Percentiles rank a stretch among this genome's conserved stretches.
Evolutionary conservation across 352 stramenopile species (phyloP).

Genomic region (Phytopythium oedochilum): DNA sequence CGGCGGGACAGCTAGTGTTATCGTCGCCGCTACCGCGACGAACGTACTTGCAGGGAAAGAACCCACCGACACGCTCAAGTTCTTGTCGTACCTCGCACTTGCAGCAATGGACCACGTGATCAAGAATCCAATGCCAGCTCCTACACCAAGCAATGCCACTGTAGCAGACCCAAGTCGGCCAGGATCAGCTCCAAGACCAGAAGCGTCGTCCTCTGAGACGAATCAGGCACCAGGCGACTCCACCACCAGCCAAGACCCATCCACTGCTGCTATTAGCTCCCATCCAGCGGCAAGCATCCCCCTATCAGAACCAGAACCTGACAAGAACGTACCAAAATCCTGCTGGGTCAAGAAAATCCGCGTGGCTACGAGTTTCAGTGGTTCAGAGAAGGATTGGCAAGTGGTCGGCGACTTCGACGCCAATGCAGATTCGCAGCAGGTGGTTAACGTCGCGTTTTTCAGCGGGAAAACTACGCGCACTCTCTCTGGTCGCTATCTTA

Average conservation of each 20-base stretch:
- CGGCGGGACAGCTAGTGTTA: conserved; percentile 13
- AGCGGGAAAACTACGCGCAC: conserved; percentile 9
- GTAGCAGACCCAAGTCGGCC: background rate
- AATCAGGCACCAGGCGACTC: background rate
- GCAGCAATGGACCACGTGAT: conserved; percentile 53
- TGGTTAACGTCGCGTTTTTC: conserved; percentile 29
- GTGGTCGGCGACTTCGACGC: conserved; percentile 56
- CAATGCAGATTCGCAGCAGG: conserved; percentile 30
- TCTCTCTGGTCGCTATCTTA: conserved; percentile 49
- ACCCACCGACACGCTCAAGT: conserved; percentile 66
- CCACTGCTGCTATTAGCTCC: background rate
- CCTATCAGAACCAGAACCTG: background rate
- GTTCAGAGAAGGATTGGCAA: conserved; percentile 40
- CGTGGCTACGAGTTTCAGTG: conserved; percentile 55
- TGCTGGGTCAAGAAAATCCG: conserved; percentile 67
- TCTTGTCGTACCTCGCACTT: conserved; percentile 61
- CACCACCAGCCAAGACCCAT: background rate
- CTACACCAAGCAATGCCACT: too few relatives aligned
- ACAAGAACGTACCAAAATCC: conserved; percentile 2
- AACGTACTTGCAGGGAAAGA: conserved; percentile 83
- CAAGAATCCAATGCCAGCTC: conserved; percentile 10
- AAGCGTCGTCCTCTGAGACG: background rate
- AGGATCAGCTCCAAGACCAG: background rate
- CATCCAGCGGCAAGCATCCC: background rate
- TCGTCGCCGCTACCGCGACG: conserved; percentile 63